Percentiles rank a stretch among this genome's conserved stretches.
Conservation (phyloP, 805 yeast genomes). For the Clavispora vitiphila region DNA sequence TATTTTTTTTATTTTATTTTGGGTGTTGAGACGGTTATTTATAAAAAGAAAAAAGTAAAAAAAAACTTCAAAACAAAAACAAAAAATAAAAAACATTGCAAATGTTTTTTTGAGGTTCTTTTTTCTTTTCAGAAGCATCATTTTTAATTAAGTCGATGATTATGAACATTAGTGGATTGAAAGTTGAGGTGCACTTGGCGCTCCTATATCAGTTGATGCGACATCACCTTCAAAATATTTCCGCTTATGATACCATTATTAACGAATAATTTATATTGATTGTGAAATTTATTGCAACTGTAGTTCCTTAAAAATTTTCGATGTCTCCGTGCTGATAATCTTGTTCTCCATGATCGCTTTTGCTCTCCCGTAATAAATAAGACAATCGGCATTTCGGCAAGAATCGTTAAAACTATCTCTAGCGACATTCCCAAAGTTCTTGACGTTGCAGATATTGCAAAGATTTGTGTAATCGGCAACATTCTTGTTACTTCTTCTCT, state of each 20-base stretch:
- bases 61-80: slow-evolving; percentile 1
- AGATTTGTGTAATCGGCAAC: slow-evolving; percentile 6
- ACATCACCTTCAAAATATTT: slow-evolving; percentile 2
- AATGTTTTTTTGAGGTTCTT: slow-evolving; percentile 1
- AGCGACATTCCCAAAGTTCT: slow-evolving; percentile 13
- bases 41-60: slow-evolving; percentile 4
- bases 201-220: slow-evolving; percentile 10
- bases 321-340: not conserved
- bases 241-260: not conserved
- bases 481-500: slow-evolving; percentile 11
- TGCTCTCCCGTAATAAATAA: slow-evolving; percentile 51
- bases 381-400: slow-evolving; percentile 65
- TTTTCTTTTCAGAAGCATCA: slow-evolving; percentile 1
- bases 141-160: not conserved
- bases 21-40: slow-evolving; percentile 7
- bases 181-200: slow-evolving; percentile 7
- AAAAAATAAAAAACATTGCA: slow-evolving; percentile 2
- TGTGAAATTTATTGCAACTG: not conserved
- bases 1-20: slow-evolving; percentile 5
- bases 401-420: slow-evolving; percentile 8
- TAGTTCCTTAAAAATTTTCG: not conserved
- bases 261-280: not conserved
- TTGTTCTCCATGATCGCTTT: slow-evolving; percentile 24
- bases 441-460: slow-evolving; percentile 21
- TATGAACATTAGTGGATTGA: not conserved